phyloP scores from a whole-genome alignment of 2,329 filamentous ascomycete species.

The Xylariaceae sp. region DNA sequence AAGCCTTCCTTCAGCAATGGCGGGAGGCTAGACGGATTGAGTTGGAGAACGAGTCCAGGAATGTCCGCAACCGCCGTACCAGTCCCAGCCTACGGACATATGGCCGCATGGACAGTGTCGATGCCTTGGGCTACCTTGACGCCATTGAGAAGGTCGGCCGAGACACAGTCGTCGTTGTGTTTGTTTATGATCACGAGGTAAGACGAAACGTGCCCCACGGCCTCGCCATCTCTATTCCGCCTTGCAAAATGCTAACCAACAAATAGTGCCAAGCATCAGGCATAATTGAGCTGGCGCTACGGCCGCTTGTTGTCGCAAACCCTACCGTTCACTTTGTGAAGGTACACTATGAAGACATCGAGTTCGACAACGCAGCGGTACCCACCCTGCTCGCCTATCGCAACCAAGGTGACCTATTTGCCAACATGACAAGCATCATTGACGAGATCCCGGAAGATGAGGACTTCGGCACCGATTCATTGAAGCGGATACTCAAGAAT shows the following conservation, averaged over 20 bases:
- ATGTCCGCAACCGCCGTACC: conserved; percentile 61
- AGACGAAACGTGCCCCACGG: conserved; percentile 38
- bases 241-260: conserved; percentile 18
- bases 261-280: conserved; percentile 72
- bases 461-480: conserved; percentile 52
- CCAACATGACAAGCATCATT: conserved; percentile 82
- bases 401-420: conserved; percentile 83
- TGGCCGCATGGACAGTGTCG: conserved; percentile 77
- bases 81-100: conserved; percentile 77
- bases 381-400: conserved; percentile 88
- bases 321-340: conserved; percentile 81
- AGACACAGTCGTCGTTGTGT: conserved; percentile 85
- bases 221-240: neutral
- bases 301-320: conserved; percentile 69
- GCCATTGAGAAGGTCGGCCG: conserved; percentile 85
- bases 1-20: conserved; percentile 81
- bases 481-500: conserved; percentile 52
- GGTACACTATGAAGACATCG: conserved; percentile 85
- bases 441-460: conserved; percentile 77
- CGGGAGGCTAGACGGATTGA: conserved; percentile 76
- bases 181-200: conserved; percentile 87
- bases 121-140: conserved; percentile 90
- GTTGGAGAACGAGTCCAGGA: conserved; percentile 61
- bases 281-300: conserved; percentile 75
- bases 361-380: conserved; percentile 86